A percentile compares a stretch with the other conserved stretches of the same genome.
These are phyloP conservation scores for Tuber indicum DNA, from an alignment of 495 filamentous ascomycete genomes.

Conservation along the genomic window DNA sequence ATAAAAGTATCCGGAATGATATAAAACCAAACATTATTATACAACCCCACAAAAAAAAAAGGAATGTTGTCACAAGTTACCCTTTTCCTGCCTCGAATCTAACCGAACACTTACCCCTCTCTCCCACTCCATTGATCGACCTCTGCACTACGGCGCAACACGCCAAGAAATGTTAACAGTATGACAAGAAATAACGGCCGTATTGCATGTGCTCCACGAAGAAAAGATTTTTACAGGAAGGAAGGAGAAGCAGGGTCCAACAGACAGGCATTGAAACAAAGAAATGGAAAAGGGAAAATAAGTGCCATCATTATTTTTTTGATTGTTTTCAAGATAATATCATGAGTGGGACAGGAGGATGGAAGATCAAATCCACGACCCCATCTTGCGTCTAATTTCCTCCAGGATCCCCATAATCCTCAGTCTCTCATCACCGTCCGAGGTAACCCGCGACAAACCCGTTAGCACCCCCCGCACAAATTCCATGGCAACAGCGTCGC, in stretches of 20 bases:
- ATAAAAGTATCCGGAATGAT: background rate
- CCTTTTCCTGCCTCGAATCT: background rate
- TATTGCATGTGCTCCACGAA: background rate
- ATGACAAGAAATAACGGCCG: background rate
- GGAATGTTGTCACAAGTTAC: background rate
- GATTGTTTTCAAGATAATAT: background rate
- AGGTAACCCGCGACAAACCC: conserved; percentile 19
- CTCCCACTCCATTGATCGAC: background rate
- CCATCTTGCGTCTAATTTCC: conserved; percentile 35
- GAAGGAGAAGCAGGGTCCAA: background rate
- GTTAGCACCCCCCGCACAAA: conserved; percentile 42
- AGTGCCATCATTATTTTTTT: background rate
- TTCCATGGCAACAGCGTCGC: conserved; percentile 37
- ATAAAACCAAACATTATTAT: conserved; percentile 12
- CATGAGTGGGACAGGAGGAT: background rate
- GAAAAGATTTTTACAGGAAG: background rate
- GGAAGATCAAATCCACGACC: conserved; percentile 7
- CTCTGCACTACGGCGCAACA: background rate
- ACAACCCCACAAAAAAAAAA: background rate
- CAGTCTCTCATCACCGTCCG: conserved; percentile 24
- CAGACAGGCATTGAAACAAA: background rate
- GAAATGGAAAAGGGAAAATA: background rate
- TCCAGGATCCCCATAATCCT: conserved; percentile 24
- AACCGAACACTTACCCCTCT: background rate
- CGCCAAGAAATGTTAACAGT: background rate